Evolutionary conservation across 208 protist genomes (phyloP).

Genomic region (Eutreptiella sp.): DNA sequence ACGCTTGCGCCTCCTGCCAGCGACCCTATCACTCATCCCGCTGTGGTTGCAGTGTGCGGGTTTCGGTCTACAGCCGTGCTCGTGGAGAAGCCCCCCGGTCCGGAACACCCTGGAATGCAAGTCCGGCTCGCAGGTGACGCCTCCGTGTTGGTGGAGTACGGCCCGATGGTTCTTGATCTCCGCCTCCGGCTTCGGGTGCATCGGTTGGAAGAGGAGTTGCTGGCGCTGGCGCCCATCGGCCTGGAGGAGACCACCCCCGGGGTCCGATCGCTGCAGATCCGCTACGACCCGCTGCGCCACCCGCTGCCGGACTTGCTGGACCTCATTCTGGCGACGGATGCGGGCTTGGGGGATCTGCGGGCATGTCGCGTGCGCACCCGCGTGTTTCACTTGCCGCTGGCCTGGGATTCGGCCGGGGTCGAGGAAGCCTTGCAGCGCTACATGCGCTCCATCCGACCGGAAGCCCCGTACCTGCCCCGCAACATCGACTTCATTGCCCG

Average conservation of each 20-base stretch:
- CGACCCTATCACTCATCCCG: too few species aligned
- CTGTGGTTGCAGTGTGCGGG: background rate
- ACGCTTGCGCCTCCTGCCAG: background rate
- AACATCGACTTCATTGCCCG: constrained; percentile 5
- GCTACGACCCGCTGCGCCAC: background rate
- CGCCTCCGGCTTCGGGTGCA: background rate
- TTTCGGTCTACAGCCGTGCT: background rate
- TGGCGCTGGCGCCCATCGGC: background rate
- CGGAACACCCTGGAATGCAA: too few species aligned
- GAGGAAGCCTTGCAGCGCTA: background rate
- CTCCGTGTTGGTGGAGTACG: constrained; percentile 9
- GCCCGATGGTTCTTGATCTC: background rate
- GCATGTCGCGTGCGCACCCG: background rate
- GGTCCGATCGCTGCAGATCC: background rate
- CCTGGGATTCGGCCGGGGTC: background rate
- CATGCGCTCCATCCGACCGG: background rate
- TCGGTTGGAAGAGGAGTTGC: background rate
- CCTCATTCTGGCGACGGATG: background rate
- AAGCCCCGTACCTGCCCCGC: constrained; percentile 1
- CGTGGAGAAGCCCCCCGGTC: too few species aligned
- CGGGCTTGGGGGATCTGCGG: background rate
- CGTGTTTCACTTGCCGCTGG: background rate
- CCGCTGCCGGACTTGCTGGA: background rate
- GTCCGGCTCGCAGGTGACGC: background rate
- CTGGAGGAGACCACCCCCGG: background rate